Evolutionary conservation across 352 stramenopile genomes (phyloP), one percentile per base, ranked within the genome.

Genomic region (Pythium vanterpoolii): DNA sequence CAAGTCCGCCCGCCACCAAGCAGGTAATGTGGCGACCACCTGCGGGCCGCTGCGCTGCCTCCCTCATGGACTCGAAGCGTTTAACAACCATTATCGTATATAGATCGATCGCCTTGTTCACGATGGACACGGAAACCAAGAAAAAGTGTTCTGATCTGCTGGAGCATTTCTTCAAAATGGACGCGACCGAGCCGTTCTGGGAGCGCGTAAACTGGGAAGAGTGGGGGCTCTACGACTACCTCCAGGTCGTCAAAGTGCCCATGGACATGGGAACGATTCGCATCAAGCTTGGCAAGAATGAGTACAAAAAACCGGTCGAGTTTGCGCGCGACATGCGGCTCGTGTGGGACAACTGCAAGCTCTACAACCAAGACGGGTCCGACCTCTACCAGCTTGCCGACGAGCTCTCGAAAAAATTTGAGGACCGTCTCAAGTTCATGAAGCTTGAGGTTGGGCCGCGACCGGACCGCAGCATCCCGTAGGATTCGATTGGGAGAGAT

Each of bases 201-300:
- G 83, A 95, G 73, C 85, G 85, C 60, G 85, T 95, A 53, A 95
- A 95, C 71, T 95, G 85, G 85, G 85, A 95, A 59, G 85, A 95
- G 60, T 95, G 83, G 84, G 84, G 82, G 9, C 76, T 97, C 14
- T 88, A 92, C 50, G 89, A 97, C 76, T 97, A 97, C 73, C 66
- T 95, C 36, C 75, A 95, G 60, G 76, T 96, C 46, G 83, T 97
- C 33, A 97, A 97, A 62, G 78, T 83, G 58, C 90, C 90, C 34
- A 97, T 97, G 88, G 90, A 97, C 67, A 73, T 97, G 30, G 88
- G 88, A 39, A 96, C 90, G 27, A 87, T 97, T 40, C 83, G 82
- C 56, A 69, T 10, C 48, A 93, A 91, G 66, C 67, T 95, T 11
- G 64, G 47, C 58, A 93, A 91, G 67, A 81, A 77, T 33, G 83